Percentiles rank a stretch among this genome's conserved stretches.
Conservation (phyloP, 495 filamentous ascomycete genomes). For the Clavariopsis aquatica region DNA sequence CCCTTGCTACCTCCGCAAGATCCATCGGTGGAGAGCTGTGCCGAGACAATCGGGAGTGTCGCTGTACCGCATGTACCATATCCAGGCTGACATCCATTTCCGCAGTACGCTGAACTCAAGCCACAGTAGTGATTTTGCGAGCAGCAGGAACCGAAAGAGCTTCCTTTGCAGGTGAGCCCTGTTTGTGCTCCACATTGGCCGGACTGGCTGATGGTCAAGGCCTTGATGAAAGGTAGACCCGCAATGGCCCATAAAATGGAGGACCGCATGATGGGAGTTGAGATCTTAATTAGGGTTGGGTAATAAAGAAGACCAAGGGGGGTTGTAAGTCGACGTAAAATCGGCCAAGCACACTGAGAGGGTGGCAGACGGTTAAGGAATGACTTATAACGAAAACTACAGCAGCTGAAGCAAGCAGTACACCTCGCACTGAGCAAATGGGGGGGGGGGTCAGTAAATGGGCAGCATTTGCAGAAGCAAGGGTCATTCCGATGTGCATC, state of each 20-base stretch:
- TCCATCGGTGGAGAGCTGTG: neutral
- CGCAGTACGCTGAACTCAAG: neutral
- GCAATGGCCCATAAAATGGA: neutral
- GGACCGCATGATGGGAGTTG: neutral
- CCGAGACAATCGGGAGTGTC: neutral
- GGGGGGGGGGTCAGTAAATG: too few species aligned
- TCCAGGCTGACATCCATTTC: neutral
- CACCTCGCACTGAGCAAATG: too few species aligned
- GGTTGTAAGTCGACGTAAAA: neutral
- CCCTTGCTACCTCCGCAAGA: neutral
- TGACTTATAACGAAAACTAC: neutral
- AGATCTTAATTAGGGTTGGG: neutral
- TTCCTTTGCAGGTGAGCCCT: conserved; percentile 1
- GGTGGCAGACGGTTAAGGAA: neutral
- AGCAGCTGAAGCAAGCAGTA: too few species aligned
- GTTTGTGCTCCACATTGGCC: neutral
- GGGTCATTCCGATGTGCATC: too few species aligned
- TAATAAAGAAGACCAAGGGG: neutral
- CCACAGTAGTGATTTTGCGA: neutral
- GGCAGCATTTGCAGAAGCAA: too few species aligned
- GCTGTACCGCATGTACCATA: neutral
- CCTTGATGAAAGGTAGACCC: neutral
- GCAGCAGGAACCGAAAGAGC: neutral
- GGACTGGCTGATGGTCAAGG: neutral
- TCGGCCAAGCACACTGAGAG: neutral